These are phyloP conservation scores for Ustilago bromivora DNA, from an alignment of 1,284 basidiomycete genomes.

Conservation along the genomic window DNA sequence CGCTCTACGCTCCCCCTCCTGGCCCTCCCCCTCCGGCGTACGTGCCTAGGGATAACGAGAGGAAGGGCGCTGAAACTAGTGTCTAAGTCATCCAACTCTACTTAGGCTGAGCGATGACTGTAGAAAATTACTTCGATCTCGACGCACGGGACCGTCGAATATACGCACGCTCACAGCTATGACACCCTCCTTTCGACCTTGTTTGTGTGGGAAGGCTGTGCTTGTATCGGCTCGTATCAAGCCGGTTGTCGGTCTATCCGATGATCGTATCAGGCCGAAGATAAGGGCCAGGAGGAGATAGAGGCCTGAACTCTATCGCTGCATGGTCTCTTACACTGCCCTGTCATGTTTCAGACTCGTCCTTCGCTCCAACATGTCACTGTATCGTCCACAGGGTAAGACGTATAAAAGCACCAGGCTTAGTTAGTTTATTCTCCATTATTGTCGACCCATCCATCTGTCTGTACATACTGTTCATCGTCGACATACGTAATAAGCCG, in stretches of 20 bases:
- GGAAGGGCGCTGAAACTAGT: constrained; percentile 26
- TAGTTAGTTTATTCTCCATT: too few species aligned
- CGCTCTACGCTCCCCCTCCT: constrained; percentile 38
- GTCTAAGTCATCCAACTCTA: constrained; percentile 10
- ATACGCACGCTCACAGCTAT: background rate
- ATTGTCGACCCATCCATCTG: too few species aligned
- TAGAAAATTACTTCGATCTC: background rate
- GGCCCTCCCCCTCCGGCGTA: constrained; percentile 47
- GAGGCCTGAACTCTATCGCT: too few species aligned
- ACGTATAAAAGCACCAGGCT: too few species aligned
- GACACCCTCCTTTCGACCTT: background rate
- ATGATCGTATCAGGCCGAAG: too few species aligned
- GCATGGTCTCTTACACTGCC: too few species aligned
- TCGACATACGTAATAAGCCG: too few species aligned
- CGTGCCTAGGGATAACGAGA: constrained; percentile 26
- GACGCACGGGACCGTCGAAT: background rate
- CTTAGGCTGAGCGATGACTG: background rate
- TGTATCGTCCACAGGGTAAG: too few species aligned
- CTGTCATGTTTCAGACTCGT: too few species aligned
- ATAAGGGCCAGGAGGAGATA: too few species aligned
- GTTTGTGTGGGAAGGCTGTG: background rate
- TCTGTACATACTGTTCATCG: too few species aligned
- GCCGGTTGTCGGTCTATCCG: background rate
- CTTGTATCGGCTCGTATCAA: background rate
- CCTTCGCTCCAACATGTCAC: too few species aligned